Base-by-base conservation (phyloP, 371 early-diverging fungal species). In the Rhizopus stolonifer region DNA sequence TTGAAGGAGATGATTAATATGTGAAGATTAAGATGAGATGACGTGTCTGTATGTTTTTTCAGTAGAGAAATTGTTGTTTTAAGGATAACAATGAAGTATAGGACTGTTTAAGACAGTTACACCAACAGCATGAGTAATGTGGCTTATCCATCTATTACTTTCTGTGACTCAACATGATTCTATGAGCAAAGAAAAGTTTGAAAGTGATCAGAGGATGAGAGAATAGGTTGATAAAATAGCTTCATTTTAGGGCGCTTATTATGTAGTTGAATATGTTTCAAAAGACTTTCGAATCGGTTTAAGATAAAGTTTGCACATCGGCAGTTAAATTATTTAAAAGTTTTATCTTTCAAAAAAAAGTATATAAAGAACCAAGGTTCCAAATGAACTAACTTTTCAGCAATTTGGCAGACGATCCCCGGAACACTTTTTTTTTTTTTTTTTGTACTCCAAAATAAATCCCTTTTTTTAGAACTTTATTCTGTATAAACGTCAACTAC, bases 391-490 rank as follows among this genome's bases (percentile, higher is more conserved):
- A 54, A 46, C 55, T 50, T 67, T 52, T 74, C 74, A 74, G 70
- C 74, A 60, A 56, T 57, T 64, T 63, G 60, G 69, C 69, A 64
- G 69, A 68, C 68, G 58, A 63, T 62, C 54, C 68, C 52, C 49
- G 54, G 64, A 56, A 60, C 47, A 61, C 72, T 57, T 63, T 68
- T 68, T 63, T 29, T 57, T 64, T 71, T 67, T 62, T 26, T 33
- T 51, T 49, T 52, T 56, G 15, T 49, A 32, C 22, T 21, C 19
- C 42, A 31, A 59, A 59, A 38, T 48, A 60, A 54, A 14, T 22
- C 26, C 15, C 24, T 36, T 44, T 49, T 45, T 29, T 15, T 34
- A 25, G 21, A 21, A 42, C 18, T 21, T 42, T 19, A 42, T 42
- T 42, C n/a, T 42, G 42, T 42, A 42, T 42, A 10, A 42, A 42